phyloP scores from a whole-genome alignment of 1,284 basidiomycete genomes.

The Meira miltonrushii region DNA sequence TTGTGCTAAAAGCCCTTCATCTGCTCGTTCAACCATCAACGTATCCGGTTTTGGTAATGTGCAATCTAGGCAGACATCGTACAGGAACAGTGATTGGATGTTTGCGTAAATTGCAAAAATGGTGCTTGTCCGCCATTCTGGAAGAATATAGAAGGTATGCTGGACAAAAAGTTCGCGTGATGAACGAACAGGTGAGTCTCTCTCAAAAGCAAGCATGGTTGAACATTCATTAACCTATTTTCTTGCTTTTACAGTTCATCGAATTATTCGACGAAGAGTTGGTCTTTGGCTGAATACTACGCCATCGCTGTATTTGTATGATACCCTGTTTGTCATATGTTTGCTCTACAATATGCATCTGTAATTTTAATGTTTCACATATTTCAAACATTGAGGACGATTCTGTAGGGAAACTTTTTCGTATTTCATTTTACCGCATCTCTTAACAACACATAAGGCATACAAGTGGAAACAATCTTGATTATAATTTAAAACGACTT shows the following conservation, averaged over 20 bases:
- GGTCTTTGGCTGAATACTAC: constrained; percentile 56
- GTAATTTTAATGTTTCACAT: no score
- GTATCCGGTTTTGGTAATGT: constrained; percentile 58
- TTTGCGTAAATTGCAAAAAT: constrained; percentile 55
- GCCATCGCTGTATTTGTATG: neutral
- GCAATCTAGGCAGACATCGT: constrained; percentile 58
- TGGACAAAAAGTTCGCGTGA: constrained; percentile 57
- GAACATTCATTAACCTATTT: neutral
- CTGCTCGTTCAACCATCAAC: constrained; percentile 56
- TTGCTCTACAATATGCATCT: no score
- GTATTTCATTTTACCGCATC: no score
- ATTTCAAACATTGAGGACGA: no score
- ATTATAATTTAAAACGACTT: neutral
- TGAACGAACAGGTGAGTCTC: constrained; percentile 58
- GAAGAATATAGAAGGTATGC: constrained; percentile 59
- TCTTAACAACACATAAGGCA: no score
- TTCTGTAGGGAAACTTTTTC: no score
- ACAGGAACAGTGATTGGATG: constrained; percentile 59
- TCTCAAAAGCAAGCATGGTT: no score
- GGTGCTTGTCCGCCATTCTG: constrained; percentile 57
- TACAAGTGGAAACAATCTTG: no score
- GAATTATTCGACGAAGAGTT: constrained; percentile 59
- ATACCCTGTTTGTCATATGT: neutral
- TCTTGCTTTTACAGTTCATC: constrained; percentile 54
- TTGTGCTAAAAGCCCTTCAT: constrained; percentile 58